Evolutionary conservation across 441 rosid species (phyloP), one percentile per base, ranked within the genome.

Genomic region (Arabidopsis hybrid): DNA sequence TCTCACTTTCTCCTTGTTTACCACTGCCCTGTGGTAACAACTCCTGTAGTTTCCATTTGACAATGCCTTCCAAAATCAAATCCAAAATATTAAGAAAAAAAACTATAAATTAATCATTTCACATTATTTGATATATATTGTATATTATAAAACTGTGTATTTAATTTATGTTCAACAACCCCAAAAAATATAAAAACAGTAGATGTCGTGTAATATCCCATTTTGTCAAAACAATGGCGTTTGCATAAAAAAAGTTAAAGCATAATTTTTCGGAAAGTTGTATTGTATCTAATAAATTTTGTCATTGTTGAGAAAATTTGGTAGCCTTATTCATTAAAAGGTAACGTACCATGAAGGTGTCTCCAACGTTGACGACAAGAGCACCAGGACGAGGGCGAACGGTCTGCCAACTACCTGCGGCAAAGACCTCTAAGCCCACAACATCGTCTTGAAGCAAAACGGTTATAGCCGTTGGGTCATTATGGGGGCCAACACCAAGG

Each of bases 401-500:
- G 8, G 71, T 34, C 51, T 63, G 73, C 91, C 91, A 85, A 57
- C 35, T 60, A 17, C 67, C 75, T 58, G 62, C 40, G 26, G 80
- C 57, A n/a, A 83, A 84, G n/a, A 88, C 86, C 36, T 85, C 78
- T 5, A 88, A 82, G 3, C 92, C 92, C 11, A 81, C 84, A 6
- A 85, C 86, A 50, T 84, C 74, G 46, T 88, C 89, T 74, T 84
- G 88, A 31, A 83, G 86, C 51, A 88, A 83, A 34, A 88, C 59
- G n/a, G 88, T 85, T 45, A 85, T 46, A 1, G 87, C 74, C 4
- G 83, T 83, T 1, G 87, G 88, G 58, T 87, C 91, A 58, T 81
- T 60, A 65, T 87, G 91, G 2, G 87, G 84, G 10, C 88, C 88
- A 0, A 89, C 85, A 26, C 92, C 89, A n/a, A 88, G 79, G 6